Evolutionary conservation across 805 yeast genomes (phyloP).

Genomic region (Candida coleopterorum): DNA sequence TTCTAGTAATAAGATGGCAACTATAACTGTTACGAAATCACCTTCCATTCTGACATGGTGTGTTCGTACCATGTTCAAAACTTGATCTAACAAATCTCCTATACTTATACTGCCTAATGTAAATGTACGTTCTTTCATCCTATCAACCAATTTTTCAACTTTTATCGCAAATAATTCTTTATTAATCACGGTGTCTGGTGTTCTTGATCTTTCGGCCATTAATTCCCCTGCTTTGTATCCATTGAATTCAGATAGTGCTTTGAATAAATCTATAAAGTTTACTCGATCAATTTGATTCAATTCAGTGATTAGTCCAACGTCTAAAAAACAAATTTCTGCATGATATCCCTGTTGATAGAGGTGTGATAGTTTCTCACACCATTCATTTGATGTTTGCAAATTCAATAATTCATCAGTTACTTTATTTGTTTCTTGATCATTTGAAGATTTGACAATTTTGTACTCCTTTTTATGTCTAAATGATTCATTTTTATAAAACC

Average conservation of each 20-base stretch:
- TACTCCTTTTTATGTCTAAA: slow-evolving; percentile 40
- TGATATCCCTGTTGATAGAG: slow-evolving; percentile 57
- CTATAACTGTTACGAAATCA: slow-evolving; percentile 92
- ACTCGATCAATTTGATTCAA: slow-evolving; percentile 69
- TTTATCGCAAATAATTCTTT: slow-evolving; percentile 82
- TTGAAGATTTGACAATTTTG: slow-evolving; percentile 36
- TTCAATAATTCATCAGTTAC: slow-evolving; percentile 38
- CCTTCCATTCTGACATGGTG: slow-evolving; percentile 99
- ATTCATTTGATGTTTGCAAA: slow-evolving; percentile 31
- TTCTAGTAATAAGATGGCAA: slow-evolving; percentile 84
- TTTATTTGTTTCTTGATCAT: slow-evolving; percentile 43
- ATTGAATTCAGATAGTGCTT: slow-evolving; percentile 84
- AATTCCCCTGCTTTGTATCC: slow-evolving; percentile 93
- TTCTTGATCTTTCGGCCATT: slow-evolving; percentile 90
- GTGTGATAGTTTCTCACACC: slow-evolving; percentile 43
- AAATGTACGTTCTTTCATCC: slow-evolving; percentile 83
- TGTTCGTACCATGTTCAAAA: slow-evolving; percentile 82
- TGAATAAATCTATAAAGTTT: slow-evolving; percentile 85
- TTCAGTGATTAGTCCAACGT: slow-evolving; percentile 92
- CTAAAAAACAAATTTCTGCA: slow-evolving; percentile 87
- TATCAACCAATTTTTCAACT: slow-evolving; percentile 76
- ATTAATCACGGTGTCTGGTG: slow-evolving; percentile 88
- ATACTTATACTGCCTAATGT: slow-evolving; percentile 88
- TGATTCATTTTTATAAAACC: slow-evolving; percentile 53
- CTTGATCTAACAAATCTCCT: slow-evolving; percentile 84